Base-by-base conservation (phyloP, 805 yeast species). In the Naumovozyma baii region DNA sequence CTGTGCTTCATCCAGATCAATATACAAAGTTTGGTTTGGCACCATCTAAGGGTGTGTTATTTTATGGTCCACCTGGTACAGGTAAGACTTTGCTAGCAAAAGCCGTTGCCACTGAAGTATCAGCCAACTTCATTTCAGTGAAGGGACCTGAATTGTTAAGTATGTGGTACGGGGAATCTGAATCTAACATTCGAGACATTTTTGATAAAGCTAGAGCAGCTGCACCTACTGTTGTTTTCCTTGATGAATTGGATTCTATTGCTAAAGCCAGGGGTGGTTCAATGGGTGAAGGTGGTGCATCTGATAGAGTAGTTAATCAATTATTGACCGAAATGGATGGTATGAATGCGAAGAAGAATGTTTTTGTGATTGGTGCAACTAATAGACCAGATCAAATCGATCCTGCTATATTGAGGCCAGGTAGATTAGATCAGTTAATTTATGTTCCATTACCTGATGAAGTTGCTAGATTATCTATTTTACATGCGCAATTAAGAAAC, bases 61-160 rank as follows among this genome's bases (percentile, higher is more conserved):
- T 92, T 74, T 92, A 83, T 64, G 99, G 99, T 54, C 99, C 99
- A 39, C 99, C 99, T 44, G 99, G 99, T 83, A 92, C 97, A 45
- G 98, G 98, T 87, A 92, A 92, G 71, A 92, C 99, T 3, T 70
- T 92, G 59, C 74, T 92, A 57, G 98, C 98, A 34, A 92, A 92
- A 69, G 99, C 99, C 39, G 97, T 92, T 53, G 99, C 99, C 36
- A 92, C 97, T 37, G 98, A 92, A 66, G 97, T 92, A 29, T 84
- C 96, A 46, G 99, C 98, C 26, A 92, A 92, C 66, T 92, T 92
- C 69, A 92, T 92, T 51, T 83, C 95, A 36, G 97, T 90, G 39
- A 51, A 51, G 33, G 55, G 55, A 46, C 55, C 55, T 7, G 55
- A 51, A 46, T 39, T 90, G 63, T 76, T 90, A 62, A 84, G 95